Evolutionary conservation across 2,329 filamentous ascomycete species (phyloP), one percentile per base, ranked within the genome.

Genomic region (Hypomyces rosellus): DNA sequence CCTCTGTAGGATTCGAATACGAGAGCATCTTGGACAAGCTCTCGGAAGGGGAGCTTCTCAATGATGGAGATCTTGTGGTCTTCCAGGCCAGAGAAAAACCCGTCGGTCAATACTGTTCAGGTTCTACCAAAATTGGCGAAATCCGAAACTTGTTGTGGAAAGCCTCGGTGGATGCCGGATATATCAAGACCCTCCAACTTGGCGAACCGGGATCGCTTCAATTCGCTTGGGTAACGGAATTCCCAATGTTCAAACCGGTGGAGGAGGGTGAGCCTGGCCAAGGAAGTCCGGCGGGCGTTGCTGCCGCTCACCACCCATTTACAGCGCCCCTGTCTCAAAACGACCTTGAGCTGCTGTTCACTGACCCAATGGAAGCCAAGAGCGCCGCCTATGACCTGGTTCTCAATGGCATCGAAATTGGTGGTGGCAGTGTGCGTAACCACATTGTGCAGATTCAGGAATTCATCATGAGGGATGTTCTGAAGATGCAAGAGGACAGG

Each of bases 381-480:
- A 95, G 87, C 3, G 92, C 95, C 60, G 91, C 96, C 64, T 99
- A 96, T 69, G 93, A 99, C 61, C 82, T 99, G 13, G 92, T 99
- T 0, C 81, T 97, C 59, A 99, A 99, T 64, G 93, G 93, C 4
- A 82, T 96, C 5, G 93, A 99, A 68, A 79, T 99, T 2, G 93
- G 93, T 22, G 93, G 93, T 11, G 95, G 93, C 34, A 95, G 88
- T 65, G 82, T 89, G 13, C 88, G 93, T 77, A 96, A 97, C 50
- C 93, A 99, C 69, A 78, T 86, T 40, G 85, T 89, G 0, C 75
- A 80, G 1, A 77, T 96, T 59, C 93, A 99, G 64, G 85, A 90
- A 57, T 89, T 88, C 57, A 77, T 99, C 54, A 84, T 99, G 74
- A 78, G 84, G 14, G 81, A 95, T 54, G 83, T 97, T 5, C 76